Percentiles rank a stretch among this genome's conserved stretches.
phyloP scores from a whole-genome alignment of 1,139 yeast genomes.

The Arxiozyma heterogenica region DNA sequence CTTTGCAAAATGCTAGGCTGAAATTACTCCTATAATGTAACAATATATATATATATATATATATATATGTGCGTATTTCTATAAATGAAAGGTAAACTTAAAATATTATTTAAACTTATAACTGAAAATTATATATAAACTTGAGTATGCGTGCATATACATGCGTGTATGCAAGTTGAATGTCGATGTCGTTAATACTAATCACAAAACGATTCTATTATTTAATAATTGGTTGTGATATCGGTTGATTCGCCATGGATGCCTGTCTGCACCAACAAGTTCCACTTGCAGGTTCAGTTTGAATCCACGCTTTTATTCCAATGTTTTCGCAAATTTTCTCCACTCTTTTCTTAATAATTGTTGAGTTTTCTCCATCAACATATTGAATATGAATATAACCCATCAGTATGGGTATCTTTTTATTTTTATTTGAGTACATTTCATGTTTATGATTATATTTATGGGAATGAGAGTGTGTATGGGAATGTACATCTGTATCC shows the following conservation, averaged over 20 bases:
- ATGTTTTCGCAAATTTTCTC: slow-evolving; percentile 37
- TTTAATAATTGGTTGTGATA: background rate
- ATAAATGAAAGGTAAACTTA: background rate
- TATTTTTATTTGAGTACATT: background rate
- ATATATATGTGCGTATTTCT: no score
- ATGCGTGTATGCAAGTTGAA: background rate
- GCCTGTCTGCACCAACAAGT: slow-evolving; percentile 47
- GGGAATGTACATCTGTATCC: slow-evolving; percentile 1
- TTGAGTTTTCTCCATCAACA: slow-evolving; percentile 56
- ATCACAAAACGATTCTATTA: background rate
- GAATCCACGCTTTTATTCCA: slow-evolving; percentile 47
- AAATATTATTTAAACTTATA: background rate
- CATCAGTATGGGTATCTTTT: slow-evolving; percentile 27
- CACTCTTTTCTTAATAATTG: slow-evolving; percentile 54
- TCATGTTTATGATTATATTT: slow-evolving; percentile 9
- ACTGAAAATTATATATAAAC: background rate
- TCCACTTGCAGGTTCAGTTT: slow-evolving; percentile 50
- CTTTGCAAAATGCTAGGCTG: no score
- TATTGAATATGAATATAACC: slow-evolving; percentile 67
- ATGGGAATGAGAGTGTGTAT: slow-evolving; percentile 3
- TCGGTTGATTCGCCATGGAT: slow-evolving; percentile 9
- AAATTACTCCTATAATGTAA: no score
- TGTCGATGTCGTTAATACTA: background rate
- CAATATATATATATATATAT: no score
- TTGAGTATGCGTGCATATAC: background rate